These are phyloP conservation scores for Ziziphus jujuba DNA, from an alignment of 306 rosid genomes.

Conservation along the genomic window DNA sequence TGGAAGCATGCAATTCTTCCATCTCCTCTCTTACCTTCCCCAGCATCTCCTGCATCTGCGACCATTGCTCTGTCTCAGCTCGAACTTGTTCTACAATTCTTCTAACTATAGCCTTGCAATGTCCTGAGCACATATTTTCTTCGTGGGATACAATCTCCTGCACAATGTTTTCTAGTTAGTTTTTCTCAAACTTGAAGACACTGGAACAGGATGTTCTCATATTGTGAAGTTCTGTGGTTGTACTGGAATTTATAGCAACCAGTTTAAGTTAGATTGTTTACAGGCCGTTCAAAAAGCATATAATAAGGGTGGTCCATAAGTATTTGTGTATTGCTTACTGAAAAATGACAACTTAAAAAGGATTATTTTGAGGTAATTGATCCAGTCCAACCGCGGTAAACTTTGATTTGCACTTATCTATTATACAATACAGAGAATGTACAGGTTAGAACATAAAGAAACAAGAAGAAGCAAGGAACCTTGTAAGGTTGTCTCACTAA, in stretches of 20 bases:
- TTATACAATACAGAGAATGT: background rate
- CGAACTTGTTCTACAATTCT: constrained; percentile 85
- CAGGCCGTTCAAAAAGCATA: too few relatives aligned
- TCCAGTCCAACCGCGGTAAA: too few relatives aligned
- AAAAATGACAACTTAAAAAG: too few relatives aligned
- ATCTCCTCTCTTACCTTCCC: constrained; percentile 86
- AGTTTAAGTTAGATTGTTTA: too few relatives aligned
- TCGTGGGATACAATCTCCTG: constrained; percentile 50
- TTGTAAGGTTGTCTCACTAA: constrained; percentile 26
- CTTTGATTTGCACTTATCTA: too few relatives aligned
- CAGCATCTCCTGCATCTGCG: constrained; percentile 95
- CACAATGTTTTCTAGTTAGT: background rate
- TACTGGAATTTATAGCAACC: too few relatives aligned
- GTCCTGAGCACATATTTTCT: constrained; percentile 71
- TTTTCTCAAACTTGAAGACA: too few relatives aligned
- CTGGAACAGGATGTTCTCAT: too few relatives aligned
- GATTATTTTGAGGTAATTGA: too few relatives aligned
- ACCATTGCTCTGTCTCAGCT: constrained; percentile 94
- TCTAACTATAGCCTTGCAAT: constrained; percentile 69
- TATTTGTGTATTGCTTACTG: too few relatives aligned
- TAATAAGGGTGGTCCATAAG: too few relatives aligned
- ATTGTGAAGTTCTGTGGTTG: too few relatives aligned
- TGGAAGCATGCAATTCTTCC: constrained; percentile 85
- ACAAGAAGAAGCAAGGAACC: constrained; percentile 30
- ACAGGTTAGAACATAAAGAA: background rate